These are phyloP conservation scores for Colletotrichum sp. DNA, from an alignment of 2,329 filamentous ascomycete species.

Conservation along the genomic window DNA sequence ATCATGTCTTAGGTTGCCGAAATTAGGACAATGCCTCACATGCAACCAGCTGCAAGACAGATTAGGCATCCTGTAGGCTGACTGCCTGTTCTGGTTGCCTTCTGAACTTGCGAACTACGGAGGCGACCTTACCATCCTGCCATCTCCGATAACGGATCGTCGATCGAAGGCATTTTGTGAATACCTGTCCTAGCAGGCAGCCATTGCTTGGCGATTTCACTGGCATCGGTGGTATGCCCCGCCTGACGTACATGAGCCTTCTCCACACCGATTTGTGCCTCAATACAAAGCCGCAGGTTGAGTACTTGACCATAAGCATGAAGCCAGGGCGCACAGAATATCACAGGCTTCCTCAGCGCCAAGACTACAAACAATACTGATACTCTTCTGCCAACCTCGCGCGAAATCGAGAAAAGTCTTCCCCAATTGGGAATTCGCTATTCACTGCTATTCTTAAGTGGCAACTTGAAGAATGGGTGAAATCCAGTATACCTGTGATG, in stretches of 20 bases:
- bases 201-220: not conserved
- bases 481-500: not conserved
- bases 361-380: not conserved
- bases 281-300: not conserved
- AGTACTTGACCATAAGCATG: not conserved
- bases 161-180: not conserved
- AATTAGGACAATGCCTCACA: not conserved
- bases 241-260: not conserved
- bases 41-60: not conserved
- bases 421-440: not conserved
- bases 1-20: not conserved
- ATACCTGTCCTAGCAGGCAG: not conserved
- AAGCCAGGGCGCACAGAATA: not conserved
- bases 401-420: not conserved
- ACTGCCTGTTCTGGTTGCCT: not conserved
- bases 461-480: not conserved
- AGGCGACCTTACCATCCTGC: not conserved
- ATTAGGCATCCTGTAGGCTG: not conserved
- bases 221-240: not conserved
- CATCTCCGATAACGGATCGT: not conserved
- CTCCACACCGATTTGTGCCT: not conserved
- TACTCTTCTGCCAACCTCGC: not conserved
- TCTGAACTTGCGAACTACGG: not conserved
- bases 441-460: not conserved
- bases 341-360: not conserved